phyloP scores from a whole-genome alignment of 257 asterid species.

The Phtheirospermum japonicum region DNA sequence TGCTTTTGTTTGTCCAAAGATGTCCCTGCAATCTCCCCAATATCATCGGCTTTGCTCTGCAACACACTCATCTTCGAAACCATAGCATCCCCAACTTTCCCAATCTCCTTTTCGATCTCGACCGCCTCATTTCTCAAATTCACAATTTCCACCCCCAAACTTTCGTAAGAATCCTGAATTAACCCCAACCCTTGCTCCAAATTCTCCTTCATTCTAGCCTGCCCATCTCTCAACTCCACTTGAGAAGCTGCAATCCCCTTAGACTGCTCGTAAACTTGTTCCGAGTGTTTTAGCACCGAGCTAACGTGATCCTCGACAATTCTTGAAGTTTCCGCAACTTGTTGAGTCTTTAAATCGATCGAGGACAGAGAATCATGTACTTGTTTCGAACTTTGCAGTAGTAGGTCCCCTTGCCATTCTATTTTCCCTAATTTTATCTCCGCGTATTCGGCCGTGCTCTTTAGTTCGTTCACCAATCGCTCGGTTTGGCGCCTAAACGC shows the following conservation, averaged over 20 bases:
- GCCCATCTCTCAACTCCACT: constrained; percentile 53
- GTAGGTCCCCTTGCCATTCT: constrained; percentile 46
- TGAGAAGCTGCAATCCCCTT: constrained; percentile 67
- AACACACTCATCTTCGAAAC: constrained; percentile 50
- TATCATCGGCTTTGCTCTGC: constrained; percentile 69
- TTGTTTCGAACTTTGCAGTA: constrained; percentile 44
- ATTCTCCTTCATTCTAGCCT: constrained; percentile 57
- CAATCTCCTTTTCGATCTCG: constrained; percentile 68
- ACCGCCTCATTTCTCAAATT: constrained; percentile 54
- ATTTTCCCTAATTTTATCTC: constrained; percentile 52
- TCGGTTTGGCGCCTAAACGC: constrained; percentile 73
- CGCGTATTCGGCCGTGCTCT: constrained; percentile 61
- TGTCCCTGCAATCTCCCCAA: constrained; percentile 51
- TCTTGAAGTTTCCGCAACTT: constrained; percentile 50
- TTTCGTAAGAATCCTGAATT: constrained; percentile 46
- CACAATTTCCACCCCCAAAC: constrained; percentile 51
- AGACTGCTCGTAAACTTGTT: constrained; percentile 56
- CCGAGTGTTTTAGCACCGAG: constrained; percentile 52
- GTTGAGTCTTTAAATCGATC: constrained; percentile 49
- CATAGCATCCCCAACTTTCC: constrained; percentile 67
- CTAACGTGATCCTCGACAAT: constrained; percentile 51
- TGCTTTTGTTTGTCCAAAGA: constrained; percentile 73
- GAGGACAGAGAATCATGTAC: constrained; percentile 54
- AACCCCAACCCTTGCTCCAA: constrained; percentile 59
- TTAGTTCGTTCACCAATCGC: constrained; percentile 72